Base-by-base conservation (phyloP, 495 filamentous ascomycete species). In the Talaromyces stipitatus region DNA sequence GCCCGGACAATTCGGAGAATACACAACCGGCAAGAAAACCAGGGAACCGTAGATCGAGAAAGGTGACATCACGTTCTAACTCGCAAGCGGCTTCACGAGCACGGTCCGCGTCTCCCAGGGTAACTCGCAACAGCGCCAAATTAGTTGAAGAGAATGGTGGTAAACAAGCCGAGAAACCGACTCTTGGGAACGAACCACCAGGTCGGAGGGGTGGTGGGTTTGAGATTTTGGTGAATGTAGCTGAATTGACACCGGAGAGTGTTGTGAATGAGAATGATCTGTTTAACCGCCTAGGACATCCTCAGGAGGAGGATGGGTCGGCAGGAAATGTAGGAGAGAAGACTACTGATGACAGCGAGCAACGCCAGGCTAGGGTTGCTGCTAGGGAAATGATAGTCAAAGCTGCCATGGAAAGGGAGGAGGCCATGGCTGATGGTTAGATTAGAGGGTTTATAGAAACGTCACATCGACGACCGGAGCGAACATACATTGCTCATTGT, bases 341-440 rank as follows among this genome's bases (percentile, higher is more conserved):
- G 14, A 2, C 10, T 1, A 29, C 23, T 16, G 26, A 58, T 8
- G 46, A 24, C 2, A 43, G 27, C 26, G 16, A 26, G 20, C 67
- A 67, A 56, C 73, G 69, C 33, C 74, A 70, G 50, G 68, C 72
- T 22, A 72, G 66, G 59, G 60, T 71, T 45, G 67, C 69, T 50
- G 65, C 65, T 55, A 64, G 72, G 51, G 72, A 78, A 58, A 58
- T 58, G 23, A 64, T 75, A 67, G 71, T 63, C 24, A 67, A 65
- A 32, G 55, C 69, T 38, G 73, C 71, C 26, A 72, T 78, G 68
- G 66, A 75, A 59, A 71, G 72, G 4, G 75, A 78, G 57, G 73
- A 76, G 54, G 68, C 67, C n/a, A 75, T 75, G 59, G 72, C 72
- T 70, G 50, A 71, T 64, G 1, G 68, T 1, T 55, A 55, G 30